Percentiles rank a stretch among this genome's conserved stretches.
Conservation (phyloP, 2,329 filamentous ascomycete genomes). For the Scedosporium apiospermum region DNA sequence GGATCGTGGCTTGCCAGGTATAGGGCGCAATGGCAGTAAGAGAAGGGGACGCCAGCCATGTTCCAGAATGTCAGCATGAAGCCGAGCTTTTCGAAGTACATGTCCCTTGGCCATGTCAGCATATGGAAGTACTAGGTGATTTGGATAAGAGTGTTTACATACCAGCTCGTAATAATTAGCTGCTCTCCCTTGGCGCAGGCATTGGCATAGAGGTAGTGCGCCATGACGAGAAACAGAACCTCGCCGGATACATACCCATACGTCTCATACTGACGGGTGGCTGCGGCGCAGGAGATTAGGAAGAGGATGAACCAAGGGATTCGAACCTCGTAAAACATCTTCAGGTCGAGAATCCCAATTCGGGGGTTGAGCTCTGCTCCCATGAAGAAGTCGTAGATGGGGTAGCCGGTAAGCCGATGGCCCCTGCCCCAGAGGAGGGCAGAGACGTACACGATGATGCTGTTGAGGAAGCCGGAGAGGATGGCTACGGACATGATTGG, state of each 20-base stretch:
- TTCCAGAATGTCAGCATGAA: constrained; percentile 99
- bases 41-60: constrained; percentile 79
- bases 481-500: constrained; percentile 90
- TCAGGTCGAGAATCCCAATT: constrained; percentile 80
- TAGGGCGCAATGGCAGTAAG: constrained; percentile 88
- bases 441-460: constrained; percentile 76
- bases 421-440: constrained; percentile 69
- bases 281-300: constrained; percentile 64
- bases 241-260: constrained; percentile 81
- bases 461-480: constrained; percentile 78
- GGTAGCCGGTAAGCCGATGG: constrained; percentile 84
- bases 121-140: constrained; percentile 81
- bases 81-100: constrained; percentile 95
- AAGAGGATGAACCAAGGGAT: constrained; percentile 89
- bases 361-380: constrained; percentile 82
- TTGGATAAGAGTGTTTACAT: constrained; percentile 68
- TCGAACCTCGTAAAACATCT: constrained; percentile 94
- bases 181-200: constrained; percentile 89
- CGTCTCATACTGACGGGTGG: constrained; percentile 70
- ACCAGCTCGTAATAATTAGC: constrained; percentile 76
- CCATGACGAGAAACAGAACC: constrained; percentile 74
- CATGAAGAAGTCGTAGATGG: constrained; percentile 89
- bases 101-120: constrained; percentile 60
- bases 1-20: constrained; percentile 80
- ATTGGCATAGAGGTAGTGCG: constrained; percentile 86